Evolutionary conservation across 2,329 filamentous ascomycete genomes (phyloP), one percentile per base, ranked within the genome.

Genomic region (Trichoderma brevicompactum): DNA sequence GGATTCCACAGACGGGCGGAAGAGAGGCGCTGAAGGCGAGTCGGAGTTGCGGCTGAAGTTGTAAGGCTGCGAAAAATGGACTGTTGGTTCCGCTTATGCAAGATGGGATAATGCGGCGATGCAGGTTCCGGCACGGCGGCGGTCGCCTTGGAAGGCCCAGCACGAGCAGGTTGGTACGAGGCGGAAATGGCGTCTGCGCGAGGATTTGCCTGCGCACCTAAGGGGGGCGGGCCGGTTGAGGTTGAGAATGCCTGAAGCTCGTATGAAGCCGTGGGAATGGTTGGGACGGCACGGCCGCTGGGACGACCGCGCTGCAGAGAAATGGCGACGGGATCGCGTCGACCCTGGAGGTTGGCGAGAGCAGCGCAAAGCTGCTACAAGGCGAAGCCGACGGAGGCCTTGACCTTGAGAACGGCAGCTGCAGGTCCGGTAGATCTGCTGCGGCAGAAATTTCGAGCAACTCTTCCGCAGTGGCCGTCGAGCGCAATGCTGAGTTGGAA

Each of bases 1-100:
- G 85, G 85, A 70, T 87, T 87, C 85, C 85, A 87, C 69, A 87
- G 82, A 41, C 84, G 83, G 52, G 81, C 80, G 23, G 82, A 78
- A 5, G 80, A 78, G 36, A 80, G 74, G 32, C 78, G 77, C 38
- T 70, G 75, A 40, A 67, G 52, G 12, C 50, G 61, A 40, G 64
- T 55, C 17, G 61, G 61, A 17, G 13, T 15, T 13, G 40, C 6
- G n/a, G 54, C 32, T 52, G 70, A 68, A 49, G 74, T 73, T 38
- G 78, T 75, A 68, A 76, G 79, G 68, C 72, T 81, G 68, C 80
- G 81, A 70, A 85, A 84, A 69, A 82, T 73, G 19, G 74, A 69
- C 28, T 66, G 61, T 23, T 53, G 56, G 48, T 34, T 44, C 36
- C 52, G 60, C 59, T 61, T 52, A 43, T 58, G 60, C 40, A 46